These are phyloP conservation scores for Asterionellopsis glacialis DNA, from an alignment of 108 stramenopile species.

Conservation along the genomic window DNA sequence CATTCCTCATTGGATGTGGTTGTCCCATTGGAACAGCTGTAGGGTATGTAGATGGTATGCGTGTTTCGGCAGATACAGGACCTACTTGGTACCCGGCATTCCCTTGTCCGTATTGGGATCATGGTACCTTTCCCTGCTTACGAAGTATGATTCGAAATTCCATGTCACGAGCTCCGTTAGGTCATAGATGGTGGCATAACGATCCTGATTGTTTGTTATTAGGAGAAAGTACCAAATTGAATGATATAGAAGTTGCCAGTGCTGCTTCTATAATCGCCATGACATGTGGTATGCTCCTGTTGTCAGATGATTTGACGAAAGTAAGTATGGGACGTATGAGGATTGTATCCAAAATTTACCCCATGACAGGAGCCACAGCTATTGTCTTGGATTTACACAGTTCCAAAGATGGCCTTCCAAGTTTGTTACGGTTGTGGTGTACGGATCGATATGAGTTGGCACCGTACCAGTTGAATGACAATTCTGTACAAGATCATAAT, in stretches of 20 bases:
- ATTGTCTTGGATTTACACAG: slow-evolving; percentile 80
- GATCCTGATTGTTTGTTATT: slow-evolving; percentile 93
- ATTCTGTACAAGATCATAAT: slow-evolving; percentile 23
- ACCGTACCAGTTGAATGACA: not conserved
- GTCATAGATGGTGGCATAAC: slow-evolving; percentile 92
- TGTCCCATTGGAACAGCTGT: slow-evolving; percentile 78
- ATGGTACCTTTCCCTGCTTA: slow-evolving; percentile 87
- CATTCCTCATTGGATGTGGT: slow-evolving; percentile 88
- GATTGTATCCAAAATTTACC: slow-evolving; percentile 74
- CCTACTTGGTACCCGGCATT: slow-evolving; percentile 87
- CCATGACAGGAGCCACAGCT: slow-evolving; percentile 74
- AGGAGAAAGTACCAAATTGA: slow-evolving; percentile 79
- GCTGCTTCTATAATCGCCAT: slow-evolving; percentile 87
- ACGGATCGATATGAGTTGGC: slow-evolving; percentile 49
- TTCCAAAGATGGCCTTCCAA: slow-evolving; percentile 71
- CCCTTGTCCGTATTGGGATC: slow-evolving; percentile 84
- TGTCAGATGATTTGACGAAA: slow-evolving; percentile 87
- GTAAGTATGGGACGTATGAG: slow-evolving; percentile 52
- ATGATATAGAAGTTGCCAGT: slow-evolving; percentile 78
- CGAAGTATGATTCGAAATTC: slow-evolving; percentile 89
- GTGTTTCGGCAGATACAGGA: slow-evolving; percentile 89
- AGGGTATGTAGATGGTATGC: slow-evolving; percentile 85
- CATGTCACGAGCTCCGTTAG: slow-evolving; percentile 72
- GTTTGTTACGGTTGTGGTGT: slow-evolving; percentile 74
- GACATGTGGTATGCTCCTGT: slow-evolving; percentile 88